Evolutionary conservation across 2,329 filamentous ascomycete genomes (phyloP).

Genomic region (Phoma sp.): DNA sequence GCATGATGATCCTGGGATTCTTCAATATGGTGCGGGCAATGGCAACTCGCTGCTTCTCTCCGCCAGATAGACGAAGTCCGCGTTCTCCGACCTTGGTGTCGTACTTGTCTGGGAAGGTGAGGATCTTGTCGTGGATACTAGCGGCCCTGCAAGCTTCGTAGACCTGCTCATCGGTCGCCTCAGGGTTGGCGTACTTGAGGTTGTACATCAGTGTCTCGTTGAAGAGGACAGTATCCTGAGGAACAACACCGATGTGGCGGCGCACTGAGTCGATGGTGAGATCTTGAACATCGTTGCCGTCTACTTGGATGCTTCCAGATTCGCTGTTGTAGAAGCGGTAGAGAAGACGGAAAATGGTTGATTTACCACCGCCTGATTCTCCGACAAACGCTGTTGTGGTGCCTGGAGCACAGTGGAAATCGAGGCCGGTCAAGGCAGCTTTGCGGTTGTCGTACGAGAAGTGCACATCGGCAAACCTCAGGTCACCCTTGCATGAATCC

Average conservation of each 20-base stretch:
- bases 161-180: constrained; percentile 80
- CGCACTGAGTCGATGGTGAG: constrained; percentile 94
- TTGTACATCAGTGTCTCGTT: constrained; percentile 97
- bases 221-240: constrained; percentile 94
- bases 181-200: constrained; percentile 83
- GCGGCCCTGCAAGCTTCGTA: constrained; percentile 82
- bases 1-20: constrained; percentile 86
- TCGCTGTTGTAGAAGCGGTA: constrained; percentile 95
- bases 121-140: constrained; percentile 90
- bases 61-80: constrained; percentile 83
- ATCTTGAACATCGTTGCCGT: constrained; percentile 82
- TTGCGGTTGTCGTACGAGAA: constrained; percentile 91
- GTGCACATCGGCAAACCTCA: constrained; percentile 85
- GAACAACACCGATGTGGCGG: constrained; percentile 90
- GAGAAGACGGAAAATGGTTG: constrained; percentile 91
- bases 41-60: constrained; percentile 91
- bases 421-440: constrained; percentile 81
- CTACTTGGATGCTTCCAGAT: constrained; percentile 80
- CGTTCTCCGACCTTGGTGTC: constrained; percentile 90
- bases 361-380: constrained; percentile 96
- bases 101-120: constrained; percentile 87
- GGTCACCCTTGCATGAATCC: constrained; percentile 75
- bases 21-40: constrained; percentile 94
- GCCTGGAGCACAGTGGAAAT: constrained; percentile 84
- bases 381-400: constrained; percentile 96